A percentile compares a stretch with the other conserved stretches of the same genome.
Conservation (phyloP, 2,329 filamentous ascomycete species). For the Penicillium sp. region DNA sequence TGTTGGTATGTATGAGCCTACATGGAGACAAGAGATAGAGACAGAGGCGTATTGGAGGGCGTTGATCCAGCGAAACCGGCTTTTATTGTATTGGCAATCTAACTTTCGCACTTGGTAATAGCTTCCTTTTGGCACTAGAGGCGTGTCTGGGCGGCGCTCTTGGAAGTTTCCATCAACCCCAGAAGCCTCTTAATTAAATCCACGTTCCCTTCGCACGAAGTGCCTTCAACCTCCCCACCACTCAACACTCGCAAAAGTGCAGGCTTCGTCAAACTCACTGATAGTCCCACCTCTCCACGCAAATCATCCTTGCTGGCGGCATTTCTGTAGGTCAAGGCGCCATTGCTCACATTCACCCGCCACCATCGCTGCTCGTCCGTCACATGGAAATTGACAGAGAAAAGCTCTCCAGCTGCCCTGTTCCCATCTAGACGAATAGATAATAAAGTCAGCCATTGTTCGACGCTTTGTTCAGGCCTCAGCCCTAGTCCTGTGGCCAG, state of each 20-base stretch:
- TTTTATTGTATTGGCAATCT: no score
- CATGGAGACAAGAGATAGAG: no score
- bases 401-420: background rate
- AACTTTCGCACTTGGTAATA: no score
- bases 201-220: background rate
- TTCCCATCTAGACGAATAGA: background rate
- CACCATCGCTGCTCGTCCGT: background rate
- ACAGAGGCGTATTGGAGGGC: no score
- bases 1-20: no score
- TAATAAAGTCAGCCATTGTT: background rate
- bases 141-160: background rate
- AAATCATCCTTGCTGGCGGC: background rate
- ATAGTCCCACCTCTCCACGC: no score
- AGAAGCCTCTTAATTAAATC: background rate
- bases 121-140: no score
- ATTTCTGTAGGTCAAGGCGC: background rate
- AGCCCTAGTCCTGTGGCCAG: background rate
- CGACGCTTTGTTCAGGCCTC: background rate
- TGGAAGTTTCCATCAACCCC: background rate
- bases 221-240: background rate
- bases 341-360: constrained; percentile 1
- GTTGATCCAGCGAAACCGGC: no score
- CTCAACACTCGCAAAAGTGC: background rate
- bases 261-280: background rate
- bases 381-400: background rate